Base-by-base conservation (phyloP, 257 asterid genomes). In the Handroanthus guayacan region DNA sequence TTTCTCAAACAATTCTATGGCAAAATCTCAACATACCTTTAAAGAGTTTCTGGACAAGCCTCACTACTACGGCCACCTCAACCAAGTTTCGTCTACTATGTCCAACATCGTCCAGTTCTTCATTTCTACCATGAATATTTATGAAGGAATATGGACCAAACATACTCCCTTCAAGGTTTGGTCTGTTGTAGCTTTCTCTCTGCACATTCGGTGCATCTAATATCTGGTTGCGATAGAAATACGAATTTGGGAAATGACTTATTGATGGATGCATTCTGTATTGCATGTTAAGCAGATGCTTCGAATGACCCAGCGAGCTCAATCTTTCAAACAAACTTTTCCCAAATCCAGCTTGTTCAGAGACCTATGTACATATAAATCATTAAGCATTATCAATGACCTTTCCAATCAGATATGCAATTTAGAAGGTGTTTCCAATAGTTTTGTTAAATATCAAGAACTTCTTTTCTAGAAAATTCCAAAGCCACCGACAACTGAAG, bases 111-210 rank as follows among this genome's bases (percentile, higher is more conserved):
- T 86, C 90, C n/a, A 61, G 3, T 69, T 91, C 92, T 77, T 90
- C 94, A 75, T 36, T 79, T 31, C 89, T 91, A 14, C 65, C 85
- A 31, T 47, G 68, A 47, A 90, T 75, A 75, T 85, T 82, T 12
- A 90, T 90, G 67, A 90, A 89, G 0, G 92, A 87, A 78, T 88
- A 90, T 1, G 94, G 89, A 58, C 96, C 92, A 72, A 82, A 90
- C 82, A 83, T 87, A 25, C 48, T 76, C 48, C 87, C 94, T 6
- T 61, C 67, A 43, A 87, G 82, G 80, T 82, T 85, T 9, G 39
- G 52, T 57, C 50, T 75, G 69, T 69, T 73, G 2, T 82, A 84
- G 73, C 75, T 69, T 62, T 62, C 20, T 4, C 67, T 54, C 71
- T 51, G 76, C 34, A 89, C 92, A 50, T 12, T 67, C 5, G 81